Evolutionary conservation across 2,329 filamentous ascomycete species (phyloP), one percentile per base, ranked within the genome.

Genomic region (Colletotrichum cuscutae): DNA sequence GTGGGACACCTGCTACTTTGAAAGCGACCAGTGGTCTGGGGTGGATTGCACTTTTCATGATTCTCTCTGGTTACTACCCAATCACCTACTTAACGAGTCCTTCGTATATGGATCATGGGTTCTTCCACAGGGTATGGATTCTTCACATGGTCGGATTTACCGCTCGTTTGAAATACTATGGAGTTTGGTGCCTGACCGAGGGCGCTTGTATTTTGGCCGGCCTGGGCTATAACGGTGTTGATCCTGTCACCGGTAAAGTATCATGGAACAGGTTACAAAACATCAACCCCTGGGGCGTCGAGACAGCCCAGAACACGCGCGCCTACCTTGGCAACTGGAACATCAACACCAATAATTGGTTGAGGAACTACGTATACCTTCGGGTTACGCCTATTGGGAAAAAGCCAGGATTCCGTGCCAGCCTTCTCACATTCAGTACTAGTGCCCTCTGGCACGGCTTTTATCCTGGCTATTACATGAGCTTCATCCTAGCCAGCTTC

Each of bases 401-500:
- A 87, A 99, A 98, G 82, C 97, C 97, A 11, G 97, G 97, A 1
- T 99, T 99, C 86, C 89, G 95, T 72, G 97, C 97, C 63, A 98
- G 94, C 78, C 85, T 99, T 85, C 95, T 95, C 42, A 99, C 97
- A 0, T 99, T 99, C 81, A 90, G 91, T 7, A 98, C 97, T 24
- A 98, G 95, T 79, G 96, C 97, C 3, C 92, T 98, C 77, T 99
- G 97, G 97, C 97, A 99, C 80, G 97, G 97, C 35, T 99, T 99
- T 83, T 97, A 97, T 77, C 96, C 97, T 0, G 97, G 97, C 6
- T 99, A 99, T 83, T 98, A 98, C 82, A 84, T 99, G 73, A 89
- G 93, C 5, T 99, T 99, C 79, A 85, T 98, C 53, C 88, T 98
- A 8, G 97, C 94, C 1, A 95, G 95, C 74, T 94, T 99, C 76